Conservation (phyloP, 306 rosid genomes). For the Prunus davidiana region DNA sequence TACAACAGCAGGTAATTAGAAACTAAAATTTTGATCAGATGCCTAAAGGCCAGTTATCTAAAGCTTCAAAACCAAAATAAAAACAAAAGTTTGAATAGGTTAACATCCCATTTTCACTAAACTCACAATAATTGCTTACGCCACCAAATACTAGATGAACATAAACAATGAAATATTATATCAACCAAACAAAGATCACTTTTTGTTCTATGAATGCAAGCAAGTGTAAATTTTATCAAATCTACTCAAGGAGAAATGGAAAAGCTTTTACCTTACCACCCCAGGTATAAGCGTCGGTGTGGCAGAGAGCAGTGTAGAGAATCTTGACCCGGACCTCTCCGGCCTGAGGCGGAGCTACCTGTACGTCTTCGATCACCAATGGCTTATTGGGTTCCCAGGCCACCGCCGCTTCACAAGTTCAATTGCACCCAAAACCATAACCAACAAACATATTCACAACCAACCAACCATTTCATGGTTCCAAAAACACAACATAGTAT, state of each 20-base stretch:
- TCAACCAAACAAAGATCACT: neutral
- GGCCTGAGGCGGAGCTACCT: conserved; percentile 87
- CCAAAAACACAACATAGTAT: neutral
- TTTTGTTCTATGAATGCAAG: neutral
- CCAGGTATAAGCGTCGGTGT: conserved; percentile 95
- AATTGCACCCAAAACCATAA: neutral
- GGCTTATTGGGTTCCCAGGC: conserved; percentile 98
- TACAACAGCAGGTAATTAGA: neutral
- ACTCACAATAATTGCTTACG: neutral
- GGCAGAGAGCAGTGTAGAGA: conserved; percentile 85
- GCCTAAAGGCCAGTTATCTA: neutral
- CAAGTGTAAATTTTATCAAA: neutral
- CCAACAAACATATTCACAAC: neutral
- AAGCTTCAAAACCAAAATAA: neutral
- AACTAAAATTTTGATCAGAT: neutral
- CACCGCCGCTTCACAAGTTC: conserved; percentile 67
- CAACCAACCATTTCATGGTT: conserved; percentile 2
- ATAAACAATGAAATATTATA: neutral
- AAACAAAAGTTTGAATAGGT: neutral
- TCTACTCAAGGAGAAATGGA: neutral
- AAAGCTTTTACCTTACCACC: conserved; percentile 66
- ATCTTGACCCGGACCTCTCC: conserved; percentile 87
- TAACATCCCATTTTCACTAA: neutral
- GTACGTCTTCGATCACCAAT: conserved; percentile 71
- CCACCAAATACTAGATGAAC: neutral